A percentile compares a stretch with the other conserved stretches of the same genome.
phyloP scores from a whole-genome alignment of 805 yeast species.

The Lachancea dasiensis region DNA sequence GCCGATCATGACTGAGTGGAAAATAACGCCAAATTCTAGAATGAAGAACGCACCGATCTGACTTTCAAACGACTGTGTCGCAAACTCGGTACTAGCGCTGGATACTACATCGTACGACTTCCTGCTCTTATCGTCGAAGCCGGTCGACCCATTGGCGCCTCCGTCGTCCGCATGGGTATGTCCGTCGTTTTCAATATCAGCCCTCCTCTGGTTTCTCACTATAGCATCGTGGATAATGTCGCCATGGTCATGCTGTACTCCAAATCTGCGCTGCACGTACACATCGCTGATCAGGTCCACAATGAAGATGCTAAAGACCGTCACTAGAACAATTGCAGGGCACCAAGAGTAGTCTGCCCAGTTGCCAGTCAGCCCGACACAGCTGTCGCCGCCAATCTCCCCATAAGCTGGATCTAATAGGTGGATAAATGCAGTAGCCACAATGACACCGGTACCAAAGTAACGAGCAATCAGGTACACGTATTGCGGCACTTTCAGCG shows the following conservation, averaged over 20 bases:
- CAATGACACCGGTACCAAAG: slow-evolving; percentile 73
- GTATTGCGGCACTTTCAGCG: slow-evolving; percentile 39
- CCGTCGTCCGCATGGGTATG: background rate
- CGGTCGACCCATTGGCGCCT: background rate
- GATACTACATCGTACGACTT: slow-evolving; percentile 6
- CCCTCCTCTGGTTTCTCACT: slow-evolving; percentile 10
- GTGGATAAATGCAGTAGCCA: slow-evolving; percentile 73
- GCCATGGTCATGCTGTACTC: slow-evolving; percentile 25
- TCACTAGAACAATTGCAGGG: slow-evolving; percentile 40
- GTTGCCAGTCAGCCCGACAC: slow-evolving; percentile 39
- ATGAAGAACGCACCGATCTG: slow-evolving; percentile 46
- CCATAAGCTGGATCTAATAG: slow-evolving; percentile 48
- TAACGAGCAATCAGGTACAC: slow-evolving; percentile 32
- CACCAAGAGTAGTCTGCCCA: slow-evolving; percentile 44
- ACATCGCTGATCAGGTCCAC: slow-evolving; percentile 38
- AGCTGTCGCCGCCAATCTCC: slow-evolving; percentile 25
- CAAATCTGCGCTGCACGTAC: slow-evolving; percentile 35
- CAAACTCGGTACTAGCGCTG: slow-evolving; percentile 3
- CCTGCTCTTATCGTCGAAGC: slow-evolving; percentile 6
- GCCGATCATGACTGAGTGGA: slow-evolving; percentile 74
- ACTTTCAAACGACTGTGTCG: slow-evolving; percentile 5
- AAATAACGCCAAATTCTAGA: slow-evolving; percentile 66
- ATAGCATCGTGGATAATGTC: slow-evolving; percentile 18
- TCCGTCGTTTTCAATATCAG: slow-evolving; percentile 2
- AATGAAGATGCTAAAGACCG: slow-evolving; percentile 37